phyloP scores from a whole-genome alignment of 768 basidiomycete genomes.

The Fistulinella prunicolor region DNA sequence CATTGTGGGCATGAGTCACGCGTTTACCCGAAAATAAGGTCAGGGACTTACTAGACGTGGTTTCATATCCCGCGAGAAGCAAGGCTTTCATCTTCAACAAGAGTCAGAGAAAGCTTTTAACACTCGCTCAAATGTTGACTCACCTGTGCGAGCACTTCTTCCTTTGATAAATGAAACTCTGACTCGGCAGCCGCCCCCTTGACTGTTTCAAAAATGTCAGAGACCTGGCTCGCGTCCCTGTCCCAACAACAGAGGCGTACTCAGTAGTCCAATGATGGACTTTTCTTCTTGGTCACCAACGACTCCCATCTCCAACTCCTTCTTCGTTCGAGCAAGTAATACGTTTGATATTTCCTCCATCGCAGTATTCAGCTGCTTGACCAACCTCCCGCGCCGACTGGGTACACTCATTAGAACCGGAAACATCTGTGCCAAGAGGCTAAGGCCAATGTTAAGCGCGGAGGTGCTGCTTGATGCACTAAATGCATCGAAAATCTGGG shows the following conservation, averaged over 20 bases:
- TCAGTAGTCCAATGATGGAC: slow-evolving; percentile 27
- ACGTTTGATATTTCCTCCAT: slow-evolving; percentile 41
- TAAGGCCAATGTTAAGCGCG: slow-evolving; percentile 28
- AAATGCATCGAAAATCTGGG: slow-evolving; percentile 40
- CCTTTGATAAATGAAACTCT: slow-evolving; percentile 22
- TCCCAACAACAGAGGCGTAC: slow-evolving; percentile 17
- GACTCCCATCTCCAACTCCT: slow-evolving; percentile 28
- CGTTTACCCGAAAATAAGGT: neutral
- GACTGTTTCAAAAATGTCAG: slow-evolving; percentile 24
- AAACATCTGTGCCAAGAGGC: slow-evolving; percentile 37
- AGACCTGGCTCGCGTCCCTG: neutral
- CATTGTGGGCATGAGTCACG: neutral
- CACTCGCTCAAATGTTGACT: neutral
- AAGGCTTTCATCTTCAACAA: slow-evolving; percentile 18
- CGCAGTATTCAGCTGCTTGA: slow-evolving; percentile 30
- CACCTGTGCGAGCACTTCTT: slow-evolving; percentile 30
- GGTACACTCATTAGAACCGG: slow-evolving; percentile 40
- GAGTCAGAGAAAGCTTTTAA: neutral
- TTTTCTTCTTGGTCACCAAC: slow-evolving; percentile 20
- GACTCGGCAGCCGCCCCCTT: slow-evolving; percentile 33
- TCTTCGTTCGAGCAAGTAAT: slow-evolving; percentile 37
- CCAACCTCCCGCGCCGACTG: slow-evolving; percentile 31
- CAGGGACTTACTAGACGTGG: slow-evolving; percentile 16
- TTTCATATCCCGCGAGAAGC: slow-evolving; percentile 25
- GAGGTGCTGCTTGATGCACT: slow-evolving; percentile 16